Evolutionary conservation across 495 filamentous ascomycete genomes (phyloP), one percentile per base, ranked within the genome.

Genomic region (Talaromyces thailandensis): DNA sequence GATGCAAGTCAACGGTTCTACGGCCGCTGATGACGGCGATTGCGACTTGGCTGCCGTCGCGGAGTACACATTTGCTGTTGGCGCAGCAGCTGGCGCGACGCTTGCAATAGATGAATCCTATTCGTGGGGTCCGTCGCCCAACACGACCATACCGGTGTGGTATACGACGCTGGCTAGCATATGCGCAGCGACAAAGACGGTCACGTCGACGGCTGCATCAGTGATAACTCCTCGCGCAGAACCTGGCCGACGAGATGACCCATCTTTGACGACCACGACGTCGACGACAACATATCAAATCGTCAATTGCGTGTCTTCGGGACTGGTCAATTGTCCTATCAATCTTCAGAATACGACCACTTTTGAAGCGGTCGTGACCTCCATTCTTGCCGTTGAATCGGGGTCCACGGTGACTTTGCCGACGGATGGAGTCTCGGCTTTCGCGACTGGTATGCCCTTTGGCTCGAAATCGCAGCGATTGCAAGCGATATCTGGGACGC

Each of bases 51-150:
- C 64, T 35, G 74, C 81, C 21, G 72, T 75, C 16, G 71, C 83
- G 57, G 69, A 68, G 14, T 85, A 83, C 64, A 73, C 77, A 1
- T 60, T 83, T 32, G 79, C 72, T 16, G 55, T 84, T 1, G 82
- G 80, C 32, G 82, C 78, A 18, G 72, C 67, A 14, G 82, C 79
- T 29, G 82, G 81, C 16, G 81, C 81, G 3, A 79, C 79, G 0
- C 61, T 83, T 5, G 74, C 70, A 21, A 48, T 84, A 14, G 69
- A 65, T 6, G 23, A 23, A 11, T 64, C 81, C 23, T 35, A 52
- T 50, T 76, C 74, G 7, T 86, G 81, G 81, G 82, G 82, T 6
- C 81, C 79, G 2, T 60, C 68, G 8, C 71, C 78, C 6, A 68
- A 71, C 32, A 80, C 76, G 0, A 74, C 74, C 6, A 73, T 77